Conservation (phyloP, 305 asterid genomes). For the Euphrasia arctica region DNA sequence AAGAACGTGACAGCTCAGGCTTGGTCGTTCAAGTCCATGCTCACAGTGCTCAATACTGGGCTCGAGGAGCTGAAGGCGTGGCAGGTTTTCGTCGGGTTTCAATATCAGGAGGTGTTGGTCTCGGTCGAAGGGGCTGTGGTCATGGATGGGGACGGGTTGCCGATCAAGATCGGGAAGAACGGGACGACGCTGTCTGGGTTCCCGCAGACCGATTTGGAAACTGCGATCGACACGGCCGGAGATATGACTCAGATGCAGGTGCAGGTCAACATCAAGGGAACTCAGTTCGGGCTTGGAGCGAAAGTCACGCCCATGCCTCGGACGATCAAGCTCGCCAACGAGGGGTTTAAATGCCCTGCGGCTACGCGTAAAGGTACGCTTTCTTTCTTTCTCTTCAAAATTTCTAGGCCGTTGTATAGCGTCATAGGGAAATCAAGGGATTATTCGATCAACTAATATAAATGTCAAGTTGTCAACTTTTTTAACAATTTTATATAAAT, state of each 20-base stretch:
- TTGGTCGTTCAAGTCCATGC: slow-evolving; percentile 66
- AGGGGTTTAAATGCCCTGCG: slow-evolving; percentile 74
- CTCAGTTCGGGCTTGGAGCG: slow-evolving; percentile 83
- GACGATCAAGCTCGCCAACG: slow-evolving; percentile 69
- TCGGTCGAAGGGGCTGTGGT: slow-evolving; percentile 79
- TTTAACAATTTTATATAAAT: no score
- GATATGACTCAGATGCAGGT: slow-evolving; percentile 78
- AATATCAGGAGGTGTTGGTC: slow-evolving; percentile 65
- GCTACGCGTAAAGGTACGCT: slow-evolving; percentile 56
- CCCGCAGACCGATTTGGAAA: slow-evolving; percentile 79
- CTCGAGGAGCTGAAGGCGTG: slow-evolving; percentile 67
- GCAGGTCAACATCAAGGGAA: slow-evolving; percentile 56
- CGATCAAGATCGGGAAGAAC: slow-evolving; percentile 55
- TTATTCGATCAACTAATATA: no score
- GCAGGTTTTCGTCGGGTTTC: slow-evolving; percentile 84
- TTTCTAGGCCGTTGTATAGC: no score
- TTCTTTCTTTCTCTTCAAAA: not conserved
- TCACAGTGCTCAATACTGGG: slow-evolving; percentile 61
- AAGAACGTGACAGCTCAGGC: slow-evolving; percentile 43
- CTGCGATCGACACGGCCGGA: slow-evolving; percentile 88
- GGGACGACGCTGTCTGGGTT: slow-evolving; percentile 79
- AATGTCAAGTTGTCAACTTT: no score
- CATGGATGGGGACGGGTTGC: slow-evolving; percentile 66
- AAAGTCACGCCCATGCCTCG: slow-evolving; percentile 63
- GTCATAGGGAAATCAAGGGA: slow-evolving; percentile 42